Percentiles rank a stretch among this genome's conserved stretches.
Conservation (phyloP, 2,329 filamentous ascomycete species). For the Aquanectria penicillioides region DNA sequence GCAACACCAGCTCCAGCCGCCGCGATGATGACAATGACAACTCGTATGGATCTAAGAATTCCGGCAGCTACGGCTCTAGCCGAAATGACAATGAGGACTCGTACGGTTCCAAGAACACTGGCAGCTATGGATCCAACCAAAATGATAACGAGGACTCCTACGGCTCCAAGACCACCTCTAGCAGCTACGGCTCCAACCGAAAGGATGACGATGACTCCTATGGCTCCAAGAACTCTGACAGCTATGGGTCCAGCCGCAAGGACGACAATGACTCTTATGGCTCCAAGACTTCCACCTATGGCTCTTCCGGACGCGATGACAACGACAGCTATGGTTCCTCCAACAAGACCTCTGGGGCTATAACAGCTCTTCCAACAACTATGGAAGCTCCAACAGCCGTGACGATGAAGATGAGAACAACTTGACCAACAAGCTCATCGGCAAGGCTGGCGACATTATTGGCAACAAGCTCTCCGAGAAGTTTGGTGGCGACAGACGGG, state of each 20-base stretch:
- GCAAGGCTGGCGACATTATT: neutral
- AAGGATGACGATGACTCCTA: neutral
- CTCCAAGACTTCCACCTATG: constrained; percentile 25
- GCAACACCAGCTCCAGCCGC: neutral
- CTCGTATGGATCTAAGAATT: constrained; percentile 9
- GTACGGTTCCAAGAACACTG: neutral
- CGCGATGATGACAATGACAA: constrained; percentile 2
- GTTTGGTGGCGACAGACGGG: neutral
- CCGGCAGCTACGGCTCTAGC: too few species aligned
- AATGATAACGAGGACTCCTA: constrained; percentile 3
- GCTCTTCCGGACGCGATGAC: constrained; percentile 29
- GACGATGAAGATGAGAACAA: constrained; percentile 25
- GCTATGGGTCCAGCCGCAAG: neutral
- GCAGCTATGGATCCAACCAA: constrained; percentile 3
- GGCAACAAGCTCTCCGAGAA: neutral
- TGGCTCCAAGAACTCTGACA: neutral
- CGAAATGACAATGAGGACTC: neutral
- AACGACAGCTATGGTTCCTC: constrained; percentile 19
- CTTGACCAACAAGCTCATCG: neutral
- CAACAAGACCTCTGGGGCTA: neutral
- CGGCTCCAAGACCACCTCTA: neutral
- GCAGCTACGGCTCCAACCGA: neutral
- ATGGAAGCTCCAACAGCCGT: constrained; percentile 32
- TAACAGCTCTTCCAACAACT: too few species aligned
- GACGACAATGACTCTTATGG: constrained; percentile 31